A percentile compares a stretch with the other conserved stretches of the same genome.
Conservation (phyloP, 495 filamentous ascomycete genomes). For the Chaetomium fimeti region DNA sequence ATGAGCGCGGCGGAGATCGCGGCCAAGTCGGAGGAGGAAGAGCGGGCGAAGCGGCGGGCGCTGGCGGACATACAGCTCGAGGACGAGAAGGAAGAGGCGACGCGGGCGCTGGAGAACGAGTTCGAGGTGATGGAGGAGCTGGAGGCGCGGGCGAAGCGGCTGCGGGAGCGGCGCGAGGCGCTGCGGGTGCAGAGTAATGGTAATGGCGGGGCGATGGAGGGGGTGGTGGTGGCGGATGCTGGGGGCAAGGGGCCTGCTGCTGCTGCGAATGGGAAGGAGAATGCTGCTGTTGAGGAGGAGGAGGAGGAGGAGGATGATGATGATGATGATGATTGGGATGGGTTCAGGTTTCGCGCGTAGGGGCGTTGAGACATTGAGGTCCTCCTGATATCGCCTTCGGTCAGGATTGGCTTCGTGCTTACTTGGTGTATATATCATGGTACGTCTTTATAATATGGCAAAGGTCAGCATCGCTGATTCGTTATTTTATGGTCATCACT, state of each 20-base stretch:
- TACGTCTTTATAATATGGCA: slow-evolving; percentile 9
- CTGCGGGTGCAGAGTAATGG: slow-evolving; percentile 39
- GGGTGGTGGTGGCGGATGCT: slow-evolving; percentile 14
- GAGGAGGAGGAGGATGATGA: slow-evolving; percentile 56
- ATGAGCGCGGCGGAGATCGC: slow-evolving; percentile 72
- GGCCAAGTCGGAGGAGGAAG: slow-evolving; percentile 61
- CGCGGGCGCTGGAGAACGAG: slow-evolving; percentile 75
- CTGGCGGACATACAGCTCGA: slow-evolving; percentile 58
- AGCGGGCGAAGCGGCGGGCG: slow-evolving; percentile 57
- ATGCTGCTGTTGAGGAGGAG: slow-evolving; percentile 30
- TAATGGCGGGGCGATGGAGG: slow-evolving; percentile 7
- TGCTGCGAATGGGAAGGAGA: slow-evolving; percentile 37
- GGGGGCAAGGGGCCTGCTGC: slow-evolving; percentile 15
- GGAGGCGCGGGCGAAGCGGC: slow-evolving; percentile 70
- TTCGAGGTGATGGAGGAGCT: slow-evolving; percentile 93
- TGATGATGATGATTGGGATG: slow-evolving; percentile 64
- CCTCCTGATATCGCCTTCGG: neutral
- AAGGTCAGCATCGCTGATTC: neutral
- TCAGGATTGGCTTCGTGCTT: slow-evolving; percentile 15
- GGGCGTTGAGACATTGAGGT: neutral
- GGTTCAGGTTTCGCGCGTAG: slow-evolving; percentile 60
- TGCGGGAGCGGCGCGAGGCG: slow-evolving; percentile 67
- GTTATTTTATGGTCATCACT: neutral
- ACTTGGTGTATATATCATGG: slow-evolving; percentile 19
- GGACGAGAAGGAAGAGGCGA: slow-evolving; percentile 83